Base-by-base conservation (phyloP, 1,284 basidiomycete genomes). In the Apiotrichum akiyoshidainum region DNA sequence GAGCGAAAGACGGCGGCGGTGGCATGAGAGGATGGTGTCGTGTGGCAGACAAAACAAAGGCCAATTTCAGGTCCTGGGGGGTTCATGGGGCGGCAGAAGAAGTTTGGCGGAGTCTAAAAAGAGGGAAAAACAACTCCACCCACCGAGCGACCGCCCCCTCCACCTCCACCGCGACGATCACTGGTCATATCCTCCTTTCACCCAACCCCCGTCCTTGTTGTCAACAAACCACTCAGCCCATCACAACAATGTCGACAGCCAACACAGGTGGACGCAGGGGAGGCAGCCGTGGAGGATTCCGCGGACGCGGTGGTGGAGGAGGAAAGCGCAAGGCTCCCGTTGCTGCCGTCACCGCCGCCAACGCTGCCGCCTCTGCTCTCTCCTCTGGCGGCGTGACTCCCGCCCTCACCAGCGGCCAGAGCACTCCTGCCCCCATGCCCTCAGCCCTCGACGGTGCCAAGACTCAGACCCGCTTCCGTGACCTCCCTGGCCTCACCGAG, bases 391-490 rank as follows among this genome's bases (percentile, higher is more conserved):
- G 34, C 21, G 59, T 49, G 37, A 63, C 61, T 9, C 60, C 60
- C 1, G 44, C 48, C 1, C 48, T 41, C 21, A 45, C 54, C 11
- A 34, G 48, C 31, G 55, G 52, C 17, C 51, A 53, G 50, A 55
- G 46, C 46, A 55, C 48, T n/a, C 48, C 48, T 1, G 35, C 21
- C 10, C 17, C 34, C 19, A 40, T 35, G 31, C 46, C 46, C 34
- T 48, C 46, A 17, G 46, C 54, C 21, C 44, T 44, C 17, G 42
- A 53, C 6, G 31, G 31, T 26, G 61, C 63, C 16, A 41, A 53
- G 14, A 66, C 63, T 14, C 35, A 49, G 45, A 58, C 48, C 41
- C 53, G 63, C 21, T 71, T 71, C 54, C 42, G 55, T 39, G 66
- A 68, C 47, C 63, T 71, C 47, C 35, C 52, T 7, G 65, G 63